Conservation (phyloP, 1,284 basidiomycete genomes). For the Puccinia triticina region DNA sequence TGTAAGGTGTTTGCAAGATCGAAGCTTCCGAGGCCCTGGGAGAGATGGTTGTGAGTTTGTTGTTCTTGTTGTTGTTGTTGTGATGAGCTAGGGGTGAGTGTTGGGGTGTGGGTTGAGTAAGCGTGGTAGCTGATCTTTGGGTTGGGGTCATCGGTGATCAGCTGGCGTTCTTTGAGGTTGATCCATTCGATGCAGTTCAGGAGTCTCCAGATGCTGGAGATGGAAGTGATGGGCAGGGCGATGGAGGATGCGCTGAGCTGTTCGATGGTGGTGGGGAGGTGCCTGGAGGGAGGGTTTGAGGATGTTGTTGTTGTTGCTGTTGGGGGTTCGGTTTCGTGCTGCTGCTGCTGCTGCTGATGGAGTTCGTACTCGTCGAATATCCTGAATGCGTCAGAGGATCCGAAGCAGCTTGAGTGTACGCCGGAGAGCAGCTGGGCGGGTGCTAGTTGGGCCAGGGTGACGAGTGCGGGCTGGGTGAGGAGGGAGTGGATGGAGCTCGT, state of each 20-base stretch:
- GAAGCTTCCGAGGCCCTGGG: constrained; percentile 24
- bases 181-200: constrained; percentile 49
- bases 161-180: constrained; percentile 35
- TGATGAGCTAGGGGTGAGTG: neutral
- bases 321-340: neutral
- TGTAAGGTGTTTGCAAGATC: constrained; percentile 48
- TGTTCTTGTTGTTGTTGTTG: constrained; percentile 9
- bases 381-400: constrained; percentile 35
- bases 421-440: constrained; percentile 40
- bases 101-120: constrained; percentile 5
- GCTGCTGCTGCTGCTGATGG: neutral
- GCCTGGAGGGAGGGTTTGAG: neutral
- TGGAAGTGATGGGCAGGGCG: constrained; percentile 47
- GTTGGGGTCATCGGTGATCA: constrained; percentile 8
- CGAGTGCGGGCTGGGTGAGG: constrained; percentile 41
- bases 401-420: constrained; percentile 29
- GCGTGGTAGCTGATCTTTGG: constrained; percentile 6
- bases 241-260: constrained; percentile 50
- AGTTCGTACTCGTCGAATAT: constrained; percentile 27
- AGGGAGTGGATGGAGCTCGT: constrained; percentile 41
- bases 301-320: neutral
- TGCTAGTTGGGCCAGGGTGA: constrained; percentile 35
- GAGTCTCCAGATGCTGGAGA: constrained; percentile 49
- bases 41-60: neutral
- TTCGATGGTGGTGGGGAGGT: constrained; percentile 40